Evolutionary conservation across 2,329 filamentous ascomycete species (phyloP).

Genomic region (Sporothrix humicola): DNA sequence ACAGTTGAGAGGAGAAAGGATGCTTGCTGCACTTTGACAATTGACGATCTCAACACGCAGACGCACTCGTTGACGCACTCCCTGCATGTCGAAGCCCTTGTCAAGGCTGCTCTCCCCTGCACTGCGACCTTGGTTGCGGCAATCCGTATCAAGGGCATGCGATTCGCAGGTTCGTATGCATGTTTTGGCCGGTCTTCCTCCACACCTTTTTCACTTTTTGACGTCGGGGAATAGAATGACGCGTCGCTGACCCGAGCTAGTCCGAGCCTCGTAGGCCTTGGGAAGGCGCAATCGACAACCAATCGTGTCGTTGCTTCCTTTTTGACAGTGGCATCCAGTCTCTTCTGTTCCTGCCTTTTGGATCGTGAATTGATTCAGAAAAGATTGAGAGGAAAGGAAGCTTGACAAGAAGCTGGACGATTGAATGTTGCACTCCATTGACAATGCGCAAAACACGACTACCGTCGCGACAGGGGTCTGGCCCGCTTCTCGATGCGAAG

Average conservation of each 20-base stretch:
- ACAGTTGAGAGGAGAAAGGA: not conserved
- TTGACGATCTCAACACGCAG: too few species aligned
- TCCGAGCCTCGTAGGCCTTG: not conserved
- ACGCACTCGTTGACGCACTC: too few species aligned
- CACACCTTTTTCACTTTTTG: not conserved
- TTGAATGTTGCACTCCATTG: too few species aligned
- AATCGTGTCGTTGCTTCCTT: not conserved
- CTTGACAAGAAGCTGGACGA: too few species aligned
- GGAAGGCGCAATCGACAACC: not conserved
- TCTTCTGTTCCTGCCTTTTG: too few species aligned
- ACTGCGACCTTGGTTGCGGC: not conserved
- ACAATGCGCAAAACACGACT: too few species aligned
- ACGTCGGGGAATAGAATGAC: not conserved
- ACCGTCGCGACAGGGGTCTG: too few species aligned
- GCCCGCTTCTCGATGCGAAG: not conserved
- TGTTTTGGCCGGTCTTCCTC: not conserved
- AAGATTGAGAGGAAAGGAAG: too few species aligned
- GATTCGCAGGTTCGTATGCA: too few species aligned
- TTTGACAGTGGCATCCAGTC: not conserved
- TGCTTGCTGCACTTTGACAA: too few species aligned
- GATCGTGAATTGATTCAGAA: too few species aligned
- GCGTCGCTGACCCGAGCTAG: constrained; percentile 1
- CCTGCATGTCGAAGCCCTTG: not conserved
- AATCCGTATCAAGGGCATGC: too few species aligned
- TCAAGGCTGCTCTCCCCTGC: not conserved